These are phyloP conservation scores for Penicillium olsonii DNA, from an alignment of 2,329 filamentous ascomycete species.

Conservation along the genomic window DNA sequence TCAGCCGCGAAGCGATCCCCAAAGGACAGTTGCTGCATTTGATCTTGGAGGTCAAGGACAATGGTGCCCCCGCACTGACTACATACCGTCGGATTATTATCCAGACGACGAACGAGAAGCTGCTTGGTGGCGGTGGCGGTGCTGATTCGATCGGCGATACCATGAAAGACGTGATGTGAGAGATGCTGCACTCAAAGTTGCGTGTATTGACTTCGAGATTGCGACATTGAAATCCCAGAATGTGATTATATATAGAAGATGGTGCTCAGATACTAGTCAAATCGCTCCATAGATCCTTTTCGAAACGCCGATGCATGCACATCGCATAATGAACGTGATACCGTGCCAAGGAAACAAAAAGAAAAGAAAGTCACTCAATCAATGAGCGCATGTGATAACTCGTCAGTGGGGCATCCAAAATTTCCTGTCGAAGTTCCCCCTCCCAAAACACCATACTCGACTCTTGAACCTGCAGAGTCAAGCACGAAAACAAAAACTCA, in stretches of 20 bases:
- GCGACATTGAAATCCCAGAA: too few species aligned
- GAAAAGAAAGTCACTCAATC: constrained; percentile 5
- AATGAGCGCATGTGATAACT: constrained; percentile 35
- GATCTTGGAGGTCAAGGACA: constrained; percentile 21
- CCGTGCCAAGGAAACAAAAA: too few species aligned
- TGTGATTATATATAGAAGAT: too few species aligned
- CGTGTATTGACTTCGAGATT: too few species aligned
- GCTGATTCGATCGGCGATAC: constrained; percentile 13
- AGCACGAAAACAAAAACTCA: constrained; percentile 38
- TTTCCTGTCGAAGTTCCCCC: constrained; percentile 35
- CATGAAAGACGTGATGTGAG: constrained; percentile 5
- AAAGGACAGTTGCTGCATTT: constrained; percentile 24
- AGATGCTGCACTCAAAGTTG: background rate
- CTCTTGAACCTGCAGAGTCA: constrained; percentile 32
- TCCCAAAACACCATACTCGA: constrained; percentile 33
- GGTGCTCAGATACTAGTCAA: too few species aligned
- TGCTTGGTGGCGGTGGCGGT: constrained; percentile 10
- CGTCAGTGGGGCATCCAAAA: constrained; percentile 39
- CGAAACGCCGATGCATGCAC: background rate
- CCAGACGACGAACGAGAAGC: constrained; percentile 20
- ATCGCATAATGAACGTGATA: background rate
- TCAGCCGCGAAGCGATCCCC: constrained; percentile 13
- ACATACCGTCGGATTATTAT: constrained; percentile 26
- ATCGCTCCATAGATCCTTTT: background rate
- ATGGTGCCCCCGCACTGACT: constrained; percentile 11